phyloP scores from a whole-genome alignment of 805 yeast species.

The Saccharomycopsis sp. region DNA sequence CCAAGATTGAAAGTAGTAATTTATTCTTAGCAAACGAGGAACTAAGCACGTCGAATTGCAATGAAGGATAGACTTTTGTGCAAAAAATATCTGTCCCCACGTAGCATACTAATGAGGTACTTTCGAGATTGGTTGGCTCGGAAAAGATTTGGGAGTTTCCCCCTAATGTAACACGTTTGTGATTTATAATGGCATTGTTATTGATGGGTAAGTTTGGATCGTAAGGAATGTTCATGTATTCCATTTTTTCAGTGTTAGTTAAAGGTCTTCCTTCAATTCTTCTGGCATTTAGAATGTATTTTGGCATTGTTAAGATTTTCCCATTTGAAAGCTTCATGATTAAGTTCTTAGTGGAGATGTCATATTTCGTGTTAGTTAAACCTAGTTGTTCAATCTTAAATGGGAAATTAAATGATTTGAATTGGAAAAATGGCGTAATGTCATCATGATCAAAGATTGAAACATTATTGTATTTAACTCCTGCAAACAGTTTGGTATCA shows the following conservation, averaged over 20 bases:
- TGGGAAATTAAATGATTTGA: conserved; percentile 55
- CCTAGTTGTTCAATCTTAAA: conserved; percentile 42
- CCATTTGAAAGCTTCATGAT: conserved; percentile 50
- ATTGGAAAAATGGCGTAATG: conserved; percentile 34
- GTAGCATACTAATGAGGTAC: conserved; percentile 63
- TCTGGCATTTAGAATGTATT: conserved; percentile 39
- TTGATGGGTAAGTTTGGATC: conserved; percentile 45
- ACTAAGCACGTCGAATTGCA: conserved; percentile 69
- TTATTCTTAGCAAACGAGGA: conserved; percentile 56
- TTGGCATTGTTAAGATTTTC: conserved; percentile 61
- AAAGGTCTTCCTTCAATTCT: conserved; percentile 48
- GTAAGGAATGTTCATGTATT: conserved; percentile 52
- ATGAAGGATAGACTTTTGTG: conserved; percentile 69
- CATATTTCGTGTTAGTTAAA: conserved; percentile 49
- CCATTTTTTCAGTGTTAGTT: conserved; percentile 41
- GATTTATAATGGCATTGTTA: conserved; percentile 41
- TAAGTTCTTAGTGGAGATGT: conserved; percentile 59
- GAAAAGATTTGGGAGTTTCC: conserved; percentile 31
- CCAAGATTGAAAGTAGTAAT: conserved; percentile 47
- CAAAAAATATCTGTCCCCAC: conserved; percentile 68
- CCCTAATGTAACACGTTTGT: conserved; percentile 32
- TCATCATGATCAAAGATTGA: neutral
- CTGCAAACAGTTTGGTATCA: conserved; percentile 28
- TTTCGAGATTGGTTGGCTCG: conserved; percentile 62
- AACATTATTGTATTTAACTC: conserved; percentile 13